Conservation (phyloP, 331 rosid genomes). For the Saraca asoca region DNA sequence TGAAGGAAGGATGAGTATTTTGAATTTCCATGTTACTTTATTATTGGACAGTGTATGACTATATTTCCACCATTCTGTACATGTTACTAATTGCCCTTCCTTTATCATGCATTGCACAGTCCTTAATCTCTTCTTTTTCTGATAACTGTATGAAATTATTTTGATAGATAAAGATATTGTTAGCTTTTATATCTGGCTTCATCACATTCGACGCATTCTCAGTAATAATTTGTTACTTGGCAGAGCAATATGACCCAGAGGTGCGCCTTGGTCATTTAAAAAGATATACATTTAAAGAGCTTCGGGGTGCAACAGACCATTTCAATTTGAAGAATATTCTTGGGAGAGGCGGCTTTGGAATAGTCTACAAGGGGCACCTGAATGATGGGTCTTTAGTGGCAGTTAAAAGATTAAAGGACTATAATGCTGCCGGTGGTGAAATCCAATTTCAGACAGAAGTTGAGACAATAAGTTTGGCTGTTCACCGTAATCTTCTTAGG, state of each 20-base stretch:
- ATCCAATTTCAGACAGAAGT: slow-evolving; percentile 99
- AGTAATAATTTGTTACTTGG: slow-evolving; percentile 23
- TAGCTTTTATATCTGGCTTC: not conserved
- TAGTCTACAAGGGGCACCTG: slow-evolving; percentile 85
- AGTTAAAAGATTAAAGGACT: slow-evolving; percentile 91
- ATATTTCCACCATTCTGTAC: no score
- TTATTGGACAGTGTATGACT: no score
- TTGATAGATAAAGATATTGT: not conserved
- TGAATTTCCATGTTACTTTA: no score
- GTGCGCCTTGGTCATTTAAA: slow-evolving; percentile 92
- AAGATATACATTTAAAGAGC: slow-evolving; percentile 91
- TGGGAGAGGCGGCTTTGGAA: slow-evolving; percentile 98
- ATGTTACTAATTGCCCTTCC: not conserved
- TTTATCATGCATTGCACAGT: slow-evolving; percentile 3
- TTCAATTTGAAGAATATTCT: slow-evolving; percentile 86
- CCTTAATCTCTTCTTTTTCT: not conserved
- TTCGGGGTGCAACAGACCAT: slow-evolving; percentile 87
- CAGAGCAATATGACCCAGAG: slow-evolving; percentile 97
- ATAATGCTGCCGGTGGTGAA: slow-evolving; percentile 90
- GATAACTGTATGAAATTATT: not conserved
- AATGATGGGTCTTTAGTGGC: slow-evolving; percentile 84
- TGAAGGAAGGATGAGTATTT: no score
- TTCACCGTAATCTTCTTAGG: slow-evolving; percentile 89
- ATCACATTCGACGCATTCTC: slow-evolving; percentile 23
- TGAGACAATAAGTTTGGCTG: slow-evolving; percentile 95